phyloP scores from a whole-genome alignment of 352 stramenopile species.

The Aphanomyces invadans region DNA sequence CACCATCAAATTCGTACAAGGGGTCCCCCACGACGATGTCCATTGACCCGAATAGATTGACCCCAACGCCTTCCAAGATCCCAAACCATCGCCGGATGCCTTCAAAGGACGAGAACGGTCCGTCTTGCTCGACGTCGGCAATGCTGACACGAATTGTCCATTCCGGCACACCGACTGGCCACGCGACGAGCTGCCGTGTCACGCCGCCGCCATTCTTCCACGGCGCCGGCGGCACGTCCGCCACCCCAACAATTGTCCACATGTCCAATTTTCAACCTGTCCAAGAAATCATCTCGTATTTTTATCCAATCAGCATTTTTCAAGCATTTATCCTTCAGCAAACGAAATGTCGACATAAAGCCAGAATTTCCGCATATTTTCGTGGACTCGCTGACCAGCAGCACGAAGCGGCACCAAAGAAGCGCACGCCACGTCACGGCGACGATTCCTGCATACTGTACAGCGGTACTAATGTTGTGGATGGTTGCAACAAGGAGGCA shows the following conservation, averaged over 20 bases:
- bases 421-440: too few relatives aligned
- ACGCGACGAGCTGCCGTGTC: conserved; percentile 23
- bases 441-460: too few relatives aligned
- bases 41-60: neutral
- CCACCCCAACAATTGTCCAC: neutral
- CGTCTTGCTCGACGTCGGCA: conserved; percentile 12
- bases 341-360: neutral
- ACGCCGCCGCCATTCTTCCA: conserved; percentile 17
- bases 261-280: too few relatives aligned
- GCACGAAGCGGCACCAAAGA: too few relatives aligned
- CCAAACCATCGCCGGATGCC: conserved; percentile 16
- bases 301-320: neutral
- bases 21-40: conserved; percentile 5
- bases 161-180: neutral
- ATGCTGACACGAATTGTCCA: conserved; percentile 10
- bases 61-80: conserved; percentile 1
- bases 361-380: too few relatives aligned
- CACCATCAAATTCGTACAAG: conserved; percentile 17
- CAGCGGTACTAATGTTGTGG: too few relatives aligned
- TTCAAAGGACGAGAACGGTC: conserved; percentile 15
- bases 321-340: neutral
- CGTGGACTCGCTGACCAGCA: too few relatives aligned
- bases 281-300: too few relatives aligned
- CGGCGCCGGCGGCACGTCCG: neutral
- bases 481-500: too few relatives aligned